These are phyloP conservation scores for Naganishia sp. DNA, from an alignment of 1,284 basidiomycete species.

Conservation along the genomic window DNA sequence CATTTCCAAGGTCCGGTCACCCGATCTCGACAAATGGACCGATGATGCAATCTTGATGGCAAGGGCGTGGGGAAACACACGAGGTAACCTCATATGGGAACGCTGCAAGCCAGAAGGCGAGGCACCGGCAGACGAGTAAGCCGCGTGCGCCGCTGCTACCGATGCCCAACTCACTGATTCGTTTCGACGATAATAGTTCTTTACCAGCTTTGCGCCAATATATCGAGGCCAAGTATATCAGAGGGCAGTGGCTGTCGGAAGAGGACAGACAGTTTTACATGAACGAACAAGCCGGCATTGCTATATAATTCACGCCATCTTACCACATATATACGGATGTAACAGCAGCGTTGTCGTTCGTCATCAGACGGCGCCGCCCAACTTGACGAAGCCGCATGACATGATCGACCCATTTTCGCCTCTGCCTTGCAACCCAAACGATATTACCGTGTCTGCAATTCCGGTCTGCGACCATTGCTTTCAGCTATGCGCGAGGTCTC, in stretches of 20 bases:
- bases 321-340: too few relatives aligned
- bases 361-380: too few relatives aligned
- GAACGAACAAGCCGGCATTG: slow-evolving; percentile 25
- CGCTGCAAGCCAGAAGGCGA: slow-evolving; percentile 37
- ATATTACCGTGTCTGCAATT: too few relatives aligned
- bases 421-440: too few relatives aligned
- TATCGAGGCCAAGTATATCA: slow-evolving; percentile 54
- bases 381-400: too few relatives aligned
- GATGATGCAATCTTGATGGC: slow-evolving; percentile 52
- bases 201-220: slow-evolving; percentile 45
- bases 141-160: slow-evolving; percentile 14
- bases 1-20: slow-evolving; percentile 56
- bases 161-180: background rate
- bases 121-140: slow-evolving; percentile 48
- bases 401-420: too few relatives aligned
- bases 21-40: slow-evolving; percentile 58
- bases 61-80: slow-evolving; percentile 52
- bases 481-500: too few relatives aligned
- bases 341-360: too few relatives aligned
- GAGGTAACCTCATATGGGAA: slow-evolving; percentile 54
- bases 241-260: slow-evolving; percentile 47
- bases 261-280: slow-evolving; percentile 36
- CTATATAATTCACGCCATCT: slow-evolving; percentile 16
- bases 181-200: background rate
- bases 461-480: too few relatives aligned